Percentiles rank a stretch among this genome's conserved stretches.
phyloP scores from a whole-genome alignment of 2,329 filamentous ascomycete species.

The Diaporthe sp. region DNA sequence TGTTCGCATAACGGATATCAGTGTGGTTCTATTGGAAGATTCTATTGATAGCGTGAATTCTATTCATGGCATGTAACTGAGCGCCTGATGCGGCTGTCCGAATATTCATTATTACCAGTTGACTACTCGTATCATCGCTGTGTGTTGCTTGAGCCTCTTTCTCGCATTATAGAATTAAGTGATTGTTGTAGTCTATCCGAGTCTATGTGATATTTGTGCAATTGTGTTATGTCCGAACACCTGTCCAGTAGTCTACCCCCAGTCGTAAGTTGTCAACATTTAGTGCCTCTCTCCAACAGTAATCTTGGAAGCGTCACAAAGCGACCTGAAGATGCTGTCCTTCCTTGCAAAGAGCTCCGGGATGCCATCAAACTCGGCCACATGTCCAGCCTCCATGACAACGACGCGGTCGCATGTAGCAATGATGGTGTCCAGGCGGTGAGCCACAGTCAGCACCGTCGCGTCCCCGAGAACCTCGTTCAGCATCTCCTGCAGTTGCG shows the following conservation, averaged over 20 bases:
- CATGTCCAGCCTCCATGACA: constrained; percentile 32
- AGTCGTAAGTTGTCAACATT: background rate
- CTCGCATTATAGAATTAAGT: constrained; percentile 30
- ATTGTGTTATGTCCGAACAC: background rate
- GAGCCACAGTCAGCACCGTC: constrained; percentile 80
- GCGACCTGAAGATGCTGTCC: constrained; percentile 32
- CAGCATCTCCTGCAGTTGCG: constrained; percentile 79
- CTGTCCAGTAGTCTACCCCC: background rate
- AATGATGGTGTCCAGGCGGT: constrained; percentile 62
- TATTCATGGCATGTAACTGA: background rate
- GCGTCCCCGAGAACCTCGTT: constrained; percentile 75
- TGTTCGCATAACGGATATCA: background rate
- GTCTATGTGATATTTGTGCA: constrained; percentile 6
- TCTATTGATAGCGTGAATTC: background rate
- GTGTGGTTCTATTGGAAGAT: background rate
- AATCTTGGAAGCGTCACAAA: constrained; percentile 33
- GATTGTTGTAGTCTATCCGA: background rate
- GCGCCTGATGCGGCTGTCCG: background rate
- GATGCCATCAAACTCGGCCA: constrained; percentile 33
- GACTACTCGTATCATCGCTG: background rate
- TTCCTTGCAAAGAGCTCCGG: constrained; percentile 22
- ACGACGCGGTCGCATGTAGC: constrained; percentile 34
- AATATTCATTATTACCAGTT: background rate
- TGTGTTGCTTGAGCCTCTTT: background rate
- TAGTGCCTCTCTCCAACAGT: constrained; percentile 24